Evolutionary conservation across 106 monocot genomes (phyloP).

Genomic region (Hemerocallis citrina): DNA sequence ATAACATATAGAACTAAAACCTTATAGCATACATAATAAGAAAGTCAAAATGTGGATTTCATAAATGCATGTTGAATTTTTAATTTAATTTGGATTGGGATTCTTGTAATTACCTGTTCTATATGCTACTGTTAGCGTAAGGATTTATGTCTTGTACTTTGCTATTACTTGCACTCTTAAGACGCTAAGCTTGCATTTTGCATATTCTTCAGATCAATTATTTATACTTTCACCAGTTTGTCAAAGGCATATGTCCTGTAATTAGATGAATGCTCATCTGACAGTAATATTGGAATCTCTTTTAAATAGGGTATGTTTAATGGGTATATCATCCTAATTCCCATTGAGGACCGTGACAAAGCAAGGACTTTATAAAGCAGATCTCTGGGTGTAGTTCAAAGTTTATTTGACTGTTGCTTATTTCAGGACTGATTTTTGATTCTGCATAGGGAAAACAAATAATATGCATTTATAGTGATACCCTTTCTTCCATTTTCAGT

Average conservation of each 20-base stretch:
- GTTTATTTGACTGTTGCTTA: constrained; percentile 48
- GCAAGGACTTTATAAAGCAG: constrained; percentile 59
- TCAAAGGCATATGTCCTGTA: constrained; percentile 25
- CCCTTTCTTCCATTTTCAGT: too few relatives aligned
- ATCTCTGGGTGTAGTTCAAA: constrained; percentile 58
- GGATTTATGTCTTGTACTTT: background rate
- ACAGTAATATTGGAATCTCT: constrained; percentile 79
- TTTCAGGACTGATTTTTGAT: constrained; percentile 40
- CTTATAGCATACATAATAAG: background rate
- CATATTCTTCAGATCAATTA: constrained; percentile 9
- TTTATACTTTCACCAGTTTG: constrained; percentile 21
- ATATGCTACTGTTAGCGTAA: background rate
- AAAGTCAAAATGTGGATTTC: background rate
- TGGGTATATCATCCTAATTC: constrained; percentile 91
- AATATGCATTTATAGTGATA: too few relatives aligned
- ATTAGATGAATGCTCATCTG: constrained; percentile 48
- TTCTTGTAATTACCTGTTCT: background rate
- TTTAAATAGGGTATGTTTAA: constrained; percentile 89
- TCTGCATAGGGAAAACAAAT: too few relatives aligned
- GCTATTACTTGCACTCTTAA: constrained; percentile 8
- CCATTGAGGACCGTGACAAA: constrained; percentile 72
- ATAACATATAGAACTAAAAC: background rate
- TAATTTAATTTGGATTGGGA: too few relatives aligned
- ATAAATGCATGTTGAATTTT: background rate
- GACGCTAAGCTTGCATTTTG: constrained; percentile 6